Evolutionary conservation across 2,329 filamentous ascomycete genomes (phyloP), one percentile per base, ranked within the genome.

Genomic region (Fusarium denticulatum): DNA sequence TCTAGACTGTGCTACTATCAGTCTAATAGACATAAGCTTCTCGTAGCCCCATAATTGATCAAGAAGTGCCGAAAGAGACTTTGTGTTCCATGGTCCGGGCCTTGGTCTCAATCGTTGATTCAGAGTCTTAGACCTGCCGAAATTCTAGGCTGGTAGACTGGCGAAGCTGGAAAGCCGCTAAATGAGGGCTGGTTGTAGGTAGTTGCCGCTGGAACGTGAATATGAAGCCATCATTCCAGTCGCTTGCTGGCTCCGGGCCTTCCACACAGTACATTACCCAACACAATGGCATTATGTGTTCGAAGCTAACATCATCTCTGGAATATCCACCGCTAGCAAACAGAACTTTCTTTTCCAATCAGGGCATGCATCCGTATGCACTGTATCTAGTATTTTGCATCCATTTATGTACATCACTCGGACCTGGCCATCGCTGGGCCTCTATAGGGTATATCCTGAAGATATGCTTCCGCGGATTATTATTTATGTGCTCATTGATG

Each of bases 191-290:
- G n/a, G n/a, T 16, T 22, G 47, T 58, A 28, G 37, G 37, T 37
- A 40, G 24, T 42, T 50, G 8, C 37, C 42, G 28, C 13, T 16
- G 42, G 20, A 55, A 63, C 40, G 32, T 28, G 20, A n/a, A 40
- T 22, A 34, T 63, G 45, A 36, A 36, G 50, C 42, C 67, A 45
- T 28, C 67, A 67, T 71, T 56, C 62, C 69, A 71, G 42, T 28
- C 40, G 22, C 14, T 28, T 26, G 22, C 24, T 39, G 34, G 22
- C n/a, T 28, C 39, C 15, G 24, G 30, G 26, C 15, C 16, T 22
- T n/a, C 26, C 34, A 30, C n/a, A 55, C 34, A 28, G 34, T 55
- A 28, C 14, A n/a, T 16, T 20, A 15, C 14, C 34, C 24, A n/a
- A 15, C 24, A 55, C 26, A n/a, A 39, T 14, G 13, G 20, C 20